Base-by-base conservation (phyloP, 257 asterid genomes). In the Solanum pinnatisectum region DNA sequence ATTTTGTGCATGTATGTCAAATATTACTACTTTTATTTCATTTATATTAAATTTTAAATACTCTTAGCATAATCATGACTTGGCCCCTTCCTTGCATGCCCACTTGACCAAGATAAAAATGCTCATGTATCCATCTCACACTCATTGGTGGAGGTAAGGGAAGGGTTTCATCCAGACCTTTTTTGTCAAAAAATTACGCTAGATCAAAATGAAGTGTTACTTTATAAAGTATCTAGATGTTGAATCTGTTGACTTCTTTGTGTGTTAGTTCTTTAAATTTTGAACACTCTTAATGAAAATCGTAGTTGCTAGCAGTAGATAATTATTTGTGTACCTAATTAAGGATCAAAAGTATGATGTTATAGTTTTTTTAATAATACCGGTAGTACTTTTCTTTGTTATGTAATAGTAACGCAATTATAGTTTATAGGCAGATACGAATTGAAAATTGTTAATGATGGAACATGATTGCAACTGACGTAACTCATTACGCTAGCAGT, bases 341-440 rank as follows among this genome's bases (percentile, higher is more conserved):
- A 37, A 37, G 18, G 52, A 76, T 39, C 33, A 11, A 23, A 36
- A 37, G 59, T 39, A 39, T 77, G 84, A n/a, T 78, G 40, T 4
- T n/a, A 25, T 39, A n/a, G 59, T 14, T n/a, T 77, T n/a, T 77
- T n/a, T 37, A 32, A 72, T 71, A 36, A 36, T 36, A 49, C 3
- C 2, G 32, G 2, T 36, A 12, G 65, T 8, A 46, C 15, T 79
- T 27, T 3, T 22, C 4, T 27, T 46, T 79, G 40, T 46, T 81
- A 25, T 79, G 85, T 79, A 79, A 79, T 79, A 79, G n/a, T 25
- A 78, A 42, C 5, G 27, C 67, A 79, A 79, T 79, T 40, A 78
- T 11, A 78, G 37, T 39, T 76, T 37, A 36, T 39, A 77, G 22
- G 22, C 11, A 39, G 23, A 78, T 36, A 30, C 40, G 52, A 25